Evolutionary conservation across 495 filamentous ascomycete species (phyloP).

Genomic region (Lindgomyces ingoldianus): DNA sequence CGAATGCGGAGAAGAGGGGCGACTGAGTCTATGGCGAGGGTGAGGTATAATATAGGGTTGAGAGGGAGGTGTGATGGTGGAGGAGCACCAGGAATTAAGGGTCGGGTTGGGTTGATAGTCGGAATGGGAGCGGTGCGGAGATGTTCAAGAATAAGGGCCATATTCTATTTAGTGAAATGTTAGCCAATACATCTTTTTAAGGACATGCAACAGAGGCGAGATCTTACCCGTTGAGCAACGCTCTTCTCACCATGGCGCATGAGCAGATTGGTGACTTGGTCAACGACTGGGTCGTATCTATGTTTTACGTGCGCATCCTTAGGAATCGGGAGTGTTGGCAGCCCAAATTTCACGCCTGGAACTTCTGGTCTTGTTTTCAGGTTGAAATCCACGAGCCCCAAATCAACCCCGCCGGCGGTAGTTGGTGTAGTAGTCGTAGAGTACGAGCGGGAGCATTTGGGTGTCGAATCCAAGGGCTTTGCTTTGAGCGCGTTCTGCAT

Average conservation of each 20-base stretch:
- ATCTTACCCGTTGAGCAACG: conserved; percentile 74
- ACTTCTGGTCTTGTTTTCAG: conserved; percentile 35
- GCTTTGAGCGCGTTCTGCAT: conserved; percentile 59
- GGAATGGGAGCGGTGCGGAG: conserved; percentile 84
- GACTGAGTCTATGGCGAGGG: conserved; percentile 92
- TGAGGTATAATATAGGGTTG: conserved; percentile 51
- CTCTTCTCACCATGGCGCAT: conserved; percentile 88
- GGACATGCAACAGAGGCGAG: neutral
- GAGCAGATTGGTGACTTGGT: conserved; percentile 83
- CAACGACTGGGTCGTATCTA: conserved; percentile 77
- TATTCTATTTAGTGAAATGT: conserved; percentile 60
- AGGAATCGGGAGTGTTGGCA: conserved; percentile 66
- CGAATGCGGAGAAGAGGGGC: conserved; percentile 82
- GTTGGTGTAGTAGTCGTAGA: conserved; percentile 51
- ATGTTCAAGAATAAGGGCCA: conserved; percentile 79
- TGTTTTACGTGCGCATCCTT: conserved; percentile 64
- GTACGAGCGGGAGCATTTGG: conserved; percentile 57
- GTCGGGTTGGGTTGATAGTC: conserved; percentile 62
- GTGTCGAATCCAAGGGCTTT: conserved; percentile 30
- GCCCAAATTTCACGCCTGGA: conserved; percentile 70
- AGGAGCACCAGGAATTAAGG: conserved; percentile 71
- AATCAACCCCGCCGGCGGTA: conserved; percentile 31
- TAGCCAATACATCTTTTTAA: neutral
- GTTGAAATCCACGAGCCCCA: conserved; percentile 34
- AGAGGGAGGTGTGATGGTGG: conserved; percentile 61